Conservation (phyloP, 495 filamentous ascomycete species). For the Melanomma pulvis-pyrius region DNA sequence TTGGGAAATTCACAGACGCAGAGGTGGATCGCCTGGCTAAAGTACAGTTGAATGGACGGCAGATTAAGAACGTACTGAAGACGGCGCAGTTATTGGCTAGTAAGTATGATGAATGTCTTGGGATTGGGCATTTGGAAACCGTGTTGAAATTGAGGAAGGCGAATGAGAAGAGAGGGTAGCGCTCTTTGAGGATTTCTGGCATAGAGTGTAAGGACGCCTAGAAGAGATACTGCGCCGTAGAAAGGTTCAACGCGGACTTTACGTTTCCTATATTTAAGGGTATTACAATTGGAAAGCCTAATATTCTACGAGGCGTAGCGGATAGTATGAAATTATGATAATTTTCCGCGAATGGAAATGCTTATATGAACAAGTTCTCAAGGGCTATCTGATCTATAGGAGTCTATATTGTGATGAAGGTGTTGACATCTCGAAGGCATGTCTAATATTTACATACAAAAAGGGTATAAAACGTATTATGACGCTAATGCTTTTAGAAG, state of each 20-base stretch:
- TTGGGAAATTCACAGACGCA: constrained; percentile 42
- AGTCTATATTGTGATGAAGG: not conserved
- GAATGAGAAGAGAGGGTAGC: not conserved
- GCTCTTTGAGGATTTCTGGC: too few species aligned
- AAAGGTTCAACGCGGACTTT: too few species aligned
- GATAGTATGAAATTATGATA: too few species aligned
- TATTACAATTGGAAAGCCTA: too few species aligned
- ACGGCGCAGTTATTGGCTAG: constrained; percentile 51
- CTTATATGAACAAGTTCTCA: too few species aligned
- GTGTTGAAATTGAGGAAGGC: constrained; percentile 2
- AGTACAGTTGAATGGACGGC: constrained; percentile 58
- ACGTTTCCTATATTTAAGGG: too few species aligned
- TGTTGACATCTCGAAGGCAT: not conserved
- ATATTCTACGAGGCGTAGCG: too few species aligned
- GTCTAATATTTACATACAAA: not conserved
- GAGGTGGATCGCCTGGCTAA: constrained; percentile 49
- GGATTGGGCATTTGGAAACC: constrained; percentile 18
- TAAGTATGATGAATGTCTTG: constrained; percentile 1
- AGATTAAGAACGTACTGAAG: constrained; percentile 68
- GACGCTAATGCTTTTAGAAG: not conserved
- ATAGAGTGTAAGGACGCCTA: too few species aligned
- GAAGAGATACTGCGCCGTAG: too few species aligned
- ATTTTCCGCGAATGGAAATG: too few species aligned
- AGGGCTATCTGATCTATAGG: not conserved
- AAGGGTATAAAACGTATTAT: not conserved